Evolutionary conservation across 352 stramenopile species (phyloP).

Genomic region (Blastocystis sp.): DNA sequence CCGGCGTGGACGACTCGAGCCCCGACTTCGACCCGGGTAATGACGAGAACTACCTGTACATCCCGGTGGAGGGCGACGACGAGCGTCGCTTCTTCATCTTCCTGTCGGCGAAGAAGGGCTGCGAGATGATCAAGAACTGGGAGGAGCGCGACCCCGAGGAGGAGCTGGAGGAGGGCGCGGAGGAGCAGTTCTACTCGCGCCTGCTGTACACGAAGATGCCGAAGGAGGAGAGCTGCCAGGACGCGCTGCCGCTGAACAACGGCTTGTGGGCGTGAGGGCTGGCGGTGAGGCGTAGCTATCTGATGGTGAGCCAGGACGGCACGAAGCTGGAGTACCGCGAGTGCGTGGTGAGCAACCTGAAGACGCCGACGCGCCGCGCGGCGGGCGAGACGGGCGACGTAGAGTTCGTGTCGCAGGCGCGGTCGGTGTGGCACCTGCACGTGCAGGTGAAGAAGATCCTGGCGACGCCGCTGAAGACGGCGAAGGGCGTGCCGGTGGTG

Average conservation of each 20-base stretch:
- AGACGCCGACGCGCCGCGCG: neutral
- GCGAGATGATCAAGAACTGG: slow-evolving; percentile 58
- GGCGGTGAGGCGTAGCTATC: slow-evolving; percentile 55
- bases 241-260: slow-evolving; percentile 64
- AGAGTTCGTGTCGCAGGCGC: slow-evolving; percentile 7
- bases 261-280: neutral
- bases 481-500: slow-evolving; percentile 28
- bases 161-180: slow-evolving; percentile 7
- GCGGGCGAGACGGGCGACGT: neutral
- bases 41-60: slow-evolving; percentile 44
- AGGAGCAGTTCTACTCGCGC: neutral
- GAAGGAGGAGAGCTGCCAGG: slow-evolving; percentile 57
- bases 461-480: slow-evolving; percentile 46
- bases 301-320: slow-evolving; percentile 58
- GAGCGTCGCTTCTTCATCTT: slow-evolving; percentile 65
- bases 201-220: slow-evolving; percentile 60
- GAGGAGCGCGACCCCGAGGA: slow-evolving; percentile 62
- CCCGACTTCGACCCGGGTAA: slow-evolving; percentile 37
- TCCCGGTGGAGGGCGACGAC: slow-evolving; percentile 47
- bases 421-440: slow-evolving; percentile 15
- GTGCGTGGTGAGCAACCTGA: slow-evolving; percentile 53
- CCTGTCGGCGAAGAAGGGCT: slow-evolving; percentile 44
- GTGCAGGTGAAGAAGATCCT: slow-evolving; percentile 30
- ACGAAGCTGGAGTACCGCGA: slow-evolving; percentile 35
- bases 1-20: slow-evolving; percentile 15